Evolutionary conservation across 2,329 filamentous ascomycete species (phyloP), one percentile per base, ranked within the genome.

Genomic region (Pestalotiopsis sp.): DNA sequence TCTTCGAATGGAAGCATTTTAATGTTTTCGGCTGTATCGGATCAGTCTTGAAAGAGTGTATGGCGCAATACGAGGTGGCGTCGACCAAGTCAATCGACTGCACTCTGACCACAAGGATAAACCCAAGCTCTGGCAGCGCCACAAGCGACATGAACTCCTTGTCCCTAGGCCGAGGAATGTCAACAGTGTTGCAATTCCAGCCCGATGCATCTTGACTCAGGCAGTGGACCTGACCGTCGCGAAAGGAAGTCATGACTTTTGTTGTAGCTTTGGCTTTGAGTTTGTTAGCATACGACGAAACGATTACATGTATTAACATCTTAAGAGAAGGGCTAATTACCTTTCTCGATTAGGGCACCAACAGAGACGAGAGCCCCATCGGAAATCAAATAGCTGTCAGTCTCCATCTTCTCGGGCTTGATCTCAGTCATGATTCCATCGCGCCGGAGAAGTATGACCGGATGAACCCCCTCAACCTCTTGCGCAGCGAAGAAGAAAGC

Each of bases 341-440:
- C 76, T 74, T 83, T 85, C 67, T 83, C 82, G 7, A 82, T 74
- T 38, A 88, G 78, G 49, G 81, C 78, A 56, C 82, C 81, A 12
- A 85, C 87, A 40, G 83, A 87, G 31, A 85, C 80, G 9, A 91
- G 77, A 1, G 85, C 82, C 66, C 83, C 86, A 59, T 75, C 73
- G 74, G 86, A 89, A 41, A 91, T 83, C 17, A 77, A 74, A 68
- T 85, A 83, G 36, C 85, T 83, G 27, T 75, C 79, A 4, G 79
- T 76, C 59, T 82, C 78, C 25, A 80, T 82, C 36, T 78, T 80
- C 17, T 84, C 84, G 17, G 87, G 79, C 63, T 84, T 82, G 12
- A 91, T 78, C 73, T 92, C 89, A 0, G 84, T 85, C 75, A 94
- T 81, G 3, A 84, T 83, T 0, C 92, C 92, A 66, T 91, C 90